Percentiles rank a stretch among this genome's conserved stretches.
phyloP scores from a whole-genome alignment of 345 rosid species.

The Abelmoschus esculentus region DNA sequence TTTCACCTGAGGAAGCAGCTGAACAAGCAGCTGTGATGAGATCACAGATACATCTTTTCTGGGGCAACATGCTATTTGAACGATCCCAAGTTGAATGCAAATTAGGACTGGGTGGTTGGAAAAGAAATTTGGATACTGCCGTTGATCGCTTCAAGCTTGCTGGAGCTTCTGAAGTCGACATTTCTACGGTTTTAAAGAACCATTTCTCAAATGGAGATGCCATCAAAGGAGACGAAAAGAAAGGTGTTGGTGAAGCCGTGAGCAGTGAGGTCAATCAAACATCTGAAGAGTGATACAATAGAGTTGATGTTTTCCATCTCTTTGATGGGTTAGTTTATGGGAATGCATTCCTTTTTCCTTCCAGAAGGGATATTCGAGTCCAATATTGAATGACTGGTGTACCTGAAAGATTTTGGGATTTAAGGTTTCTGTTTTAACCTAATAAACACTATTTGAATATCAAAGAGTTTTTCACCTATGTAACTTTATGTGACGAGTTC shows the following conservation, averaged over 20 bases:
- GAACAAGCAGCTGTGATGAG: conserved; percentile 95
- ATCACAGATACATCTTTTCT: conserved; percentile 95
- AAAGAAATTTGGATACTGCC: conserved; percentile 66
- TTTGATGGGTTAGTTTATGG: conserved; percentile 2
- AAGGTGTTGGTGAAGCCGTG: conserved; percentile 26
- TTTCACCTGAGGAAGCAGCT: conserved; percentile 78
- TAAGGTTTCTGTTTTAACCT: conserved; percentile 1
- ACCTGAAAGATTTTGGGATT: conserved; percentile 15
- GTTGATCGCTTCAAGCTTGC: conserved; percentile 85
- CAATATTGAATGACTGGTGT: conserved; percentile 6
- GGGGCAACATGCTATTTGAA: conserved; percentile 97
- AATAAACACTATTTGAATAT: neutral
- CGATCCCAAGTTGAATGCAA: conserved; percentile 98
- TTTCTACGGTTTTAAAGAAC: conserved; percentile 69
- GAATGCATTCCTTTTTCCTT: conserved; percentile 3
- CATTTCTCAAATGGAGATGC: conserved; percentile 71
- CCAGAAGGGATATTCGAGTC: conserved; percentile 14
- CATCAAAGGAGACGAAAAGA: conserved; percentile 36
- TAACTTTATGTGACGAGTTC: neutral
- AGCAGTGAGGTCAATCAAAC: conserved; percentile 18
- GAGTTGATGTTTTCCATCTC: neutral
- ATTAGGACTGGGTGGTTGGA: conserved; percentile 65
- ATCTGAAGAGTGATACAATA: conserved; percentile 12
- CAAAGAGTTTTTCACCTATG: neutral
- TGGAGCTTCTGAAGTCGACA: conserved; percentile 83